These are phyloP conservation scores for Fusarium luffae DNA, from an alignment of 2,329 filamentous ascomycete species.

Conservation along the genomic window DNA sequence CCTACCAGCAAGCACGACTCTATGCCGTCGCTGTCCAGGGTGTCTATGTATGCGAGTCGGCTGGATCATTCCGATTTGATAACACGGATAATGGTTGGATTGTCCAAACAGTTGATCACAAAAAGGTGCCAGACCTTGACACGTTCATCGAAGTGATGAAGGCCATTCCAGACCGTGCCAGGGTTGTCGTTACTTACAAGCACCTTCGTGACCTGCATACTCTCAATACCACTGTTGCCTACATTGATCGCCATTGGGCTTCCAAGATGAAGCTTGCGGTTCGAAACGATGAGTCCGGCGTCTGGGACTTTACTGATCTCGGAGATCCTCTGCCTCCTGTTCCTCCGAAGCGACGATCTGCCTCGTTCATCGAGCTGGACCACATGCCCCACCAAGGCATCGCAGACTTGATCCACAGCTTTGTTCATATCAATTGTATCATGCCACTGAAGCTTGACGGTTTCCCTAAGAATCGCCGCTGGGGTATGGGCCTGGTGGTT, in stretches of 20 bases:
- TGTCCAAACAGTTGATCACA: conserved; percentile 90
- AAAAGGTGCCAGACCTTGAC: conserved; percentile 86
- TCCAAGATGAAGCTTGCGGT: conserved; percentile 93
- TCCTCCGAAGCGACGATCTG: conserved; percentile 77
- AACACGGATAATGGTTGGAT: conserved; percentile 93
- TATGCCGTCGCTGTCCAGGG: conserved; percentile 94
- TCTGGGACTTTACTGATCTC: conserved; percentile 95
- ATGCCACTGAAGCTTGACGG: conserved; percentile 98
- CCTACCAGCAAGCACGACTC: conserved; percentile 96
- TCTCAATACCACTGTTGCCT: conserved; percentile 89
- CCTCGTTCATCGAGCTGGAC: conserved; percentile 91
- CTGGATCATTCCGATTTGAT: conserved; percentile 94
- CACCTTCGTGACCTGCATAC: conserved; percentile 96
- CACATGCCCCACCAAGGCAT: conserved; percentile 89
- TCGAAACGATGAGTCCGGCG: conserved; percentile 86
- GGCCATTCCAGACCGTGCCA: conserved; percentile 80
- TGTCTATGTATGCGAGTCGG: conserved; percentile 94
- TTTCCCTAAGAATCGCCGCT: conserved; percentile 94
- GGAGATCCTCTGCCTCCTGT: conserved; percentile 82
- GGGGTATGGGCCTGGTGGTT: conserved; percentile 96
- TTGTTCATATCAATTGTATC: conserved; percentile 90
- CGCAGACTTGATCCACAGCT: conserved; percentile 93
- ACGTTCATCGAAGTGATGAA: conserved; percentile 93
- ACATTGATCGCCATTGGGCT: conserved; percentile 95
- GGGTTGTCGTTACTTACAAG: conserved; percentile 95